Percentiles rank a stretch among this genome's conserved stretches.
Conservation (phyloP, 2,329 filamentous ascomycete genomes). For the Parasarocladium wereldwijsianum region DNA sequence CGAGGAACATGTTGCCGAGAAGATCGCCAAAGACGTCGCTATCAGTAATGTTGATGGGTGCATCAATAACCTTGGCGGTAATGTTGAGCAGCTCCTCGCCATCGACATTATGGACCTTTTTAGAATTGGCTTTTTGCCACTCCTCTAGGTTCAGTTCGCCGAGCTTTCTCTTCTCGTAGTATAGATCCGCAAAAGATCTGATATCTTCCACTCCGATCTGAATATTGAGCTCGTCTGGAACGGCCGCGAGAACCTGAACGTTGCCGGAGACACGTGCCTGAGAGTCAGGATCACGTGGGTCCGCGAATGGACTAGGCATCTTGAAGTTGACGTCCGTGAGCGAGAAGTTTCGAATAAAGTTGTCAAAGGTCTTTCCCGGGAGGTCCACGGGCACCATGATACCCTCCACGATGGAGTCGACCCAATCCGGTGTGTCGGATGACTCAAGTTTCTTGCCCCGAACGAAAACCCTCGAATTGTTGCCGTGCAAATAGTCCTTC, state of each 20-base stretch:
- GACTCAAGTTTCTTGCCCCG: conserved; percentile 58
- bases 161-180: conserved; percentile 62
- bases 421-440: conserved; percentile 63
- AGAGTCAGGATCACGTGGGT: conserved; percentile 56
- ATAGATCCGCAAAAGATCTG: conserved; percentile 64
- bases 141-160: conserved; percentile 64
- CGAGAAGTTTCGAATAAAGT: conserved; percentile 77
- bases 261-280: conserved; percentile 72
- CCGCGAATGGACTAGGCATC: conserved; percentile 66
- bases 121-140: conserved; percentile 79
- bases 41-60: conserved; percentile 71
- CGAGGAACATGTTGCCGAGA: conserved; percentile 68
- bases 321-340: conserved; percentile 75
- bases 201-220: conserved; percentile 64
- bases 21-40: conserved; percentile 65
- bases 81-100: conserved; percentile 54
- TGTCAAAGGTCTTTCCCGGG: conserved; percentile 66
- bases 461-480: conserved; percentile 67
- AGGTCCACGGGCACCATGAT: conserved; percentile 76
- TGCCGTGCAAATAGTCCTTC: conserved; percentile 66
- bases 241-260: conserved; percentile 60
- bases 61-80: conserved; percentile 60
- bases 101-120: conserved; percentile 39
- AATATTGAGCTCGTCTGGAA: conserved; percentile 82
- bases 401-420: conserved; percentile 64